These are phyloP conservation scores for Candida neerlandica DNA, from an alignment of 1,139 yeast genomes.

Conservation along the genomic window DNA sequence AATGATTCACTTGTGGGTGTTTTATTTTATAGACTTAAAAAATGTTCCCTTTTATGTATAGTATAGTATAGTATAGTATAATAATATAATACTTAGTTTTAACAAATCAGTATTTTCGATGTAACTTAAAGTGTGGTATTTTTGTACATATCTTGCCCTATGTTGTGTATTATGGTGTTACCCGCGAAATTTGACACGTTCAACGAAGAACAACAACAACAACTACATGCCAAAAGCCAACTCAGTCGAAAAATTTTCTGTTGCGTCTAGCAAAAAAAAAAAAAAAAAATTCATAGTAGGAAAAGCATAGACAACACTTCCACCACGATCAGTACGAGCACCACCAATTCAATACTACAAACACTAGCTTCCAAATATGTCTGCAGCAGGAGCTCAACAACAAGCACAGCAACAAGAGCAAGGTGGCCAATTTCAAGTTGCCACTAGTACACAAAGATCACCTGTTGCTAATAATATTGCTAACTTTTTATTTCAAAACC, in stretches of 20 bases:
- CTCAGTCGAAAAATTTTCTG: constrained; percentile 6
- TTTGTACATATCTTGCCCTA: too few relatives aligned
- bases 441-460: constrained; percentile 22
- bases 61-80: neutral
- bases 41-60: neutral
- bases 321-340: neutral
- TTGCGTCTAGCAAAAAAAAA: neutral
- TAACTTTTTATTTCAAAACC: constrained; percentile 65
- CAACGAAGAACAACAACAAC: neutral
- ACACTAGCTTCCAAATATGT: constrained; percentile 1
- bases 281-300: neutral
- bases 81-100: too few relatives aligned
- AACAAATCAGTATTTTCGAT: too few relatives aligned
- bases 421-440: constrained; percentile 16
- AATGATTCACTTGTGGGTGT: neutral
- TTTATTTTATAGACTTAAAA: constrained; percentile 7
- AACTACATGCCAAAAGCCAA: constrained; percentile 3
- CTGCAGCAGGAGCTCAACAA: constrained; percentile 3
- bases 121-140: too few relatives aligned
- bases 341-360: neutral
- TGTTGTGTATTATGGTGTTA: too few relatives aligned
- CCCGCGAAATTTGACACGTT: constrained; percentile 5
- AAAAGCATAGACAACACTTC: neutral
- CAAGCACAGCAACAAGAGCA: constrained; percentile 2
- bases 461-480: constrained; percentile 59